Evolutionary conservation across 176 grass and related monocot species (phyloP).

Genomic region (Phoenix roebelenii): DNA sequence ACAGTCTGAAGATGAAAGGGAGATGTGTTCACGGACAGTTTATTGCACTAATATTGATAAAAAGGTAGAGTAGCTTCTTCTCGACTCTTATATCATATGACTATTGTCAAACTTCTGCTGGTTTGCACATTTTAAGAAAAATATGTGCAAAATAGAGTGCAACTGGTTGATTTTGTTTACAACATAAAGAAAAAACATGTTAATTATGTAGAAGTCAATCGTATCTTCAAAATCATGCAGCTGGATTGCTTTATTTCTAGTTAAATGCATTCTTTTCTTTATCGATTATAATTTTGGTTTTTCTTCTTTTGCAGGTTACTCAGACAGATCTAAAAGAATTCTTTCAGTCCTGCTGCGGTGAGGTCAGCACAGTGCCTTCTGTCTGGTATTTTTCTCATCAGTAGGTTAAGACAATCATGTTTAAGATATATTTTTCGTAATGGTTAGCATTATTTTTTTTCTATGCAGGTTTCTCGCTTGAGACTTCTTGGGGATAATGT

Average conservation of each 20-base stretch:
- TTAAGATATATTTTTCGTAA: neutral
- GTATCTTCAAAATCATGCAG: too few species aligned
- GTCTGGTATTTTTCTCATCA: neutral
- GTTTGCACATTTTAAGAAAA: too few species aligned
- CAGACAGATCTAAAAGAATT: conserved; percentile 18
- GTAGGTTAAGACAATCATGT: too few species aligned
- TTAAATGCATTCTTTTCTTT: too few species aligned
- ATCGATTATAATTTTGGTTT: neutral
- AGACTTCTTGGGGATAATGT: conserved; percentile 22
- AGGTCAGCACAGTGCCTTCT: conserved; percentile 21
- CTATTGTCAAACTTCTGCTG: neutral
- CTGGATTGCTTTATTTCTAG: too few species aligned
- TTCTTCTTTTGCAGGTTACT: conserved; percentile 20
- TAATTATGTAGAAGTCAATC: too few species aligned
- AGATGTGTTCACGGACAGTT: conserved; percentile 35
- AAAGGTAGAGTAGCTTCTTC: conserved; percentile 10
- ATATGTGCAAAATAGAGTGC: neutral
- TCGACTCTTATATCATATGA: neutral
- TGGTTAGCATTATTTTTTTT: neutral
- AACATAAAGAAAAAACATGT: too few species aligned
- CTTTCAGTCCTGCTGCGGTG: conserved; percentile 27
- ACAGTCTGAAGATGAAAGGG: conserved; percentile 39
- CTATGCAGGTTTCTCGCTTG: conserved; percentile 25
- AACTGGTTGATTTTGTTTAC: neutral
- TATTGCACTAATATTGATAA: conserved; percentile 43